Evolutionary conservation across 1,139 yeast genomes (phyloP).

Genomic region (Kodamaea alishanica): DNA sequence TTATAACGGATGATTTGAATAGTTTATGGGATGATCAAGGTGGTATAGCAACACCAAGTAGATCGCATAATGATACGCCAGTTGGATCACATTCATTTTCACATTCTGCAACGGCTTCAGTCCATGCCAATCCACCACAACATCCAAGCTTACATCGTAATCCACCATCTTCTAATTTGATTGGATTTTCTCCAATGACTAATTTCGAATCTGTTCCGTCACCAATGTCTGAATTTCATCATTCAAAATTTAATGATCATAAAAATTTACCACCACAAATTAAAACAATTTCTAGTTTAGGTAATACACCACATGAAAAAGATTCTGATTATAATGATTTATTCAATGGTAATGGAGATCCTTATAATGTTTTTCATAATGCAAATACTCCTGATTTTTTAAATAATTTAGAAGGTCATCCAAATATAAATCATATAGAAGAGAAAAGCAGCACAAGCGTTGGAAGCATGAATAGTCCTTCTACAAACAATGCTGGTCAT

Average conservation of each 20-base stretch:
- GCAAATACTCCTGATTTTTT: slow-evolving; percentile 33
- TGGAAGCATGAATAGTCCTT: not conserved
- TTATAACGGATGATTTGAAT: slow-evolving; percentile 17
- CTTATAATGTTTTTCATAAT: slow-evolving; percentile 10
- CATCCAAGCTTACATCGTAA: not conserved
- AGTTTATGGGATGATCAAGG: slow-evolving; percentile 23
- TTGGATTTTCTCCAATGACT: slow-evolving; percentile 25
- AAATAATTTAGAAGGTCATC: slow-evolving; percentile 8
- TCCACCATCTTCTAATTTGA: slow-evolving; percentile 3
- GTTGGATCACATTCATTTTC: slow-evolving; percentile 3
- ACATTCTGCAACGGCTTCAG: slow-evolving; percentile 8
- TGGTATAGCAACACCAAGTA: slow-evolving; percentile 7
- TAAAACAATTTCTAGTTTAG: not conserved
- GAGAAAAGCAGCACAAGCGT: slow-evolving; percentile 5
- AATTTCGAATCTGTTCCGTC: slow-evolving; percentile 15
- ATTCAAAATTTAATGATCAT: slow-evolving; percentile 5
- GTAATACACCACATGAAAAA: not conserved
- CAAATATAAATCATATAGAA: not conserved
- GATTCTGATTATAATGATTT: slow-evolving; percentile 15
- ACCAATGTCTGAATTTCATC: not conserved
- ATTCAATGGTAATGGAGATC: slow-evolving; percentile 13
- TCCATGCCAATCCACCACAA: slow-evolving; percentile 8
- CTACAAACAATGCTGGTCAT: not conserved
- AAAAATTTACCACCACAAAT: slow-evolving; percentile 5
- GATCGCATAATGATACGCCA: slow-evolving; percentile 11